A percentile compares a stretch with the other conserved stretches of the same genome.
phyloP scores from a whole-genome alignment of 2,329 filamentous ascomycete species.

The Ascosphaera aggregata region DNA sequence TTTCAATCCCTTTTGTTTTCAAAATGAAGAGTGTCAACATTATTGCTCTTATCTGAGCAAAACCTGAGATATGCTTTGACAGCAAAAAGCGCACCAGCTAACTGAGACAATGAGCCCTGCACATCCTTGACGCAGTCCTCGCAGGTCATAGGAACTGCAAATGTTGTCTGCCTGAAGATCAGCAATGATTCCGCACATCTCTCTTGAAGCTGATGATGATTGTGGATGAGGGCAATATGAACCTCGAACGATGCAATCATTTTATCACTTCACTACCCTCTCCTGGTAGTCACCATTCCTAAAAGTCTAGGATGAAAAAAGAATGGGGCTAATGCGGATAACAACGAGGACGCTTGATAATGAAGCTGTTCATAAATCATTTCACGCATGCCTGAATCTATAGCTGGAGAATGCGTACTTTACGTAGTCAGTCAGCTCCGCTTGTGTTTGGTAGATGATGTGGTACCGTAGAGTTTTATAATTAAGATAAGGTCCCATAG shows the following conservation, averaged over 20 bases:
- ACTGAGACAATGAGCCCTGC: slow-evolving; percentile 49
- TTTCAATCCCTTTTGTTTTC: slow-evolving; percentile 43
- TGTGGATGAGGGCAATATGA: no score
- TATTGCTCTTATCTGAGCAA: slow-evolving; percentile 1
- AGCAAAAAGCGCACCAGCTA: slow-evolving; percentile 31
- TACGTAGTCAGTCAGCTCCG: background rate
- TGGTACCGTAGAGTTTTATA: background rate
- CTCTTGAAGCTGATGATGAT: no score
- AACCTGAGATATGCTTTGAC: background rate
- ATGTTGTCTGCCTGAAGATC: slow-evolving; percentile 45
- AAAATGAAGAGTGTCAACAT: background rate
- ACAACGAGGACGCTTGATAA: no score
- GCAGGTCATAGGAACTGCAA: slow-evolving; percentile 86
- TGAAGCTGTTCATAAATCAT: no score
- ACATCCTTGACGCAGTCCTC: slow-evolving; percentile 73
- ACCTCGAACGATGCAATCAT: background rate
- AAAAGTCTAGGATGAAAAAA: no score
- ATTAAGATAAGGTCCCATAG: slow-evolving; percentile 1
- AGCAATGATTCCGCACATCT: background rate
- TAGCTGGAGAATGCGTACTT: no score
- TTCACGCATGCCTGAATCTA: no score
- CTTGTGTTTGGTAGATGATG: background rate
- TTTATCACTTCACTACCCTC: no score
- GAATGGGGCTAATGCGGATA: no score
- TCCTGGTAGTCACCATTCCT: no score